These are phyloP conservation scores for Basipetospora chlamydospora DNA, from an alignment of 2,329 filamentous ascomycete genomes.

Conservation along the genomic window DNA sequence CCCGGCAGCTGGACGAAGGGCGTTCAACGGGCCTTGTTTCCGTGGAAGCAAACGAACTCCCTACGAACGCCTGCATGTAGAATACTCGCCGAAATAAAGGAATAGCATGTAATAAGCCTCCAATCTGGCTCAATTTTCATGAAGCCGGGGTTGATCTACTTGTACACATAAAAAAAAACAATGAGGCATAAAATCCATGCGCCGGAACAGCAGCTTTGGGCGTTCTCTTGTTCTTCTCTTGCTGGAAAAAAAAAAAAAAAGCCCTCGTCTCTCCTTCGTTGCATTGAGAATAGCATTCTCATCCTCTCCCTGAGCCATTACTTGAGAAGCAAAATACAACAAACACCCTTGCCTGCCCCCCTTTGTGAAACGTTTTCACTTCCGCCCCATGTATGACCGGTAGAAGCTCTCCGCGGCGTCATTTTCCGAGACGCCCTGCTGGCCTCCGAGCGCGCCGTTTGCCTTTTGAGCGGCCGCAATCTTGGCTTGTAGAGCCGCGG, in stretches of 20 bases:
- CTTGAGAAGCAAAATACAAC: no score
- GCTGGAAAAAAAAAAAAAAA: background rate
- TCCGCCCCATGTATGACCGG: conserved; percentile 67
- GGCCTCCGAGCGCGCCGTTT: conserved; percentile 44
- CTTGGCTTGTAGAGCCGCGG: conserved; percentile 67
- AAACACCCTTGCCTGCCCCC: background rate
- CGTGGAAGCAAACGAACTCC: background rate
- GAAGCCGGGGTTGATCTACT: no score
- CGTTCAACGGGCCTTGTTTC: no score
- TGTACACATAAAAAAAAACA: background rate
- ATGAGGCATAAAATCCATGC: no score
- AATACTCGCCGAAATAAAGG: no score
- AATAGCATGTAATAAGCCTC: no score
- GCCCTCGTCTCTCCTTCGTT: background rate
- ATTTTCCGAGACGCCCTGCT: conserved; percentile 45
- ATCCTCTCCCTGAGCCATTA: no score
- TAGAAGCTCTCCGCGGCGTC: conserved; percentile 83
- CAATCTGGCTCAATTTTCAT: no score
- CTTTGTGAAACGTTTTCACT: no score
- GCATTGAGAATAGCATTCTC: background rate
- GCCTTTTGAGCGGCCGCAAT: conserved; percentile 71
- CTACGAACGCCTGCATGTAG: no score
- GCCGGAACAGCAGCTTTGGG: no score
- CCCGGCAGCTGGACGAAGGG: background rate
- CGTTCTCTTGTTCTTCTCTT: no score